These are phyloP conservation scores for Microcyclosporella mali DNA, from an alignment of 2,329 filamentous ascomycete species.

Conservation along the genomic window DNA sequence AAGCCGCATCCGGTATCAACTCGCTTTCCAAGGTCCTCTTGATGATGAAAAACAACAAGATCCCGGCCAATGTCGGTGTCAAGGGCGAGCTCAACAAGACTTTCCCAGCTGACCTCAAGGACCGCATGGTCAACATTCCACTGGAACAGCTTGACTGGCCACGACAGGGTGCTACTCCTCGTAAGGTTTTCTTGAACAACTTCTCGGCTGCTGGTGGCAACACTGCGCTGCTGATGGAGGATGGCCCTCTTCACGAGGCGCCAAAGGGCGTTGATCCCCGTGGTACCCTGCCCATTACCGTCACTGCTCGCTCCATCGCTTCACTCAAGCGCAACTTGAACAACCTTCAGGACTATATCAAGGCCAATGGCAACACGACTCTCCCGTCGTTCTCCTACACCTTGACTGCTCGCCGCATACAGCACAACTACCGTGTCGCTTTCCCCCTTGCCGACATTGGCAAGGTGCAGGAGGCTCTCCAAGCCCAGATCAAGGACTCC, in stretches of 20 bases:
- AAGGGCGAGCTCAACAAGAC: conserved; percentile 52
- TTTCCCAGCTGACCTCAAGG: conserved; percentile 47
- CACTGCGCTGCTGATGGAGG: conserved; percentile 48
- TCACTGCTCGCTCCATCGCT: conserved; percentile 47
- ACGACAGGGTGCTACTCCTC: conserved; percentile 43
- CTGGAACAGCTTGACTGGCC: conserved; percentile 41
- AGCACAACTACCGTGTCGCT: conserved; percentile 48
- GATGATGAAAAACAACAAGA: conserved; percentile 50
- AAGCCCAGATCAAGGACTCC: conserved; percentile 44
- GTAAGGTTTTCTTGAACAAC: conserved; percentile 49
- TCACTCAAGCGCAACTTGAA: conserved; percentile 48
- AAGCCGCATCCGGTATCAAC: conserved; percentile 51
- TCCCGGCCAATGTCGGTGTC: conserved; percentile 51
- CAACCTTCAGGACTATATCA: conserved; percentile 42
- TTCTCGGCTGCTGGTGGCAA: conserved; percentile 51
- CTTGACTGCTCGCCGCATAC: conserved; percentile 48
- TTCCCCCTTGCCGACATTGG: conserved; percentile 43
- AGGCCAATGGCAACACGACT: conserved; percentile 40
- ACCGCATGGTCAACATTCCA: conserved; percentile 50
- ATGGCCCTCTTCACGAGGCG: conserved; percentile 40
- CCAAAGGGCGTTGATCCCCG: conserved; percentile 42
- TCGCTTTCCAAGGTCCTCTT: conserved; percentile 48
- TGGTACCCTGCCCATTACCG: conserved; percentile 42
- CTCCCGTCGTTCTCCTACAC: conserved; percentile 48
- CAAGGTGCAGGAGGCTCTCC: conserved; percentile 41